A percentile compares a stretch with the other conserved stretches of the same genome.
Conservation (phyloP, 805 yeast genomes). For the Yarrowia bubula region DNA sequence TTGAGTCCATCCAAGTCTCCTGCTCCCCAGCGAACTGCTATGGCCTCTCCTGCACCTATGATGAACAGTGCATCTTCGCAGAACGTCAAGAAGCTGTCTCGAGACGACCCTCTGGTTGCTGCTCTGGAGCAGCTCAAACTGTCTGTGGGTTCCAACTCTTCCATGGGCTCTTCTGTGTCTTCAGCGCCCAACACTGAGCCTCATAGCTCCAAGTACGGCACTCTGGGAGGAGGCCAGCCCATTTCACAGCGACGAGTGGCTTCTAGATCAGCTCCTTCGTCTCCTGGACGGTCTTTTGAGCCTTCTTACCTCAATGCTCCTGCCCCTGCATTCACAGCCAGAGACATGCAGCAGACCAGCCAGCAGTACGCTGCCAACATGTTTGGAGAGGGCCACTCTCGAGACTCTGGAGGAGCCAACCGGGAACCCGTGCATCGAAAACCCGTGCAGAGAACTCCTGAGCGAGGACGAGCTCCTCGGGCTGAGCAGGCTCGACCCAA, state of each 20-base stretch:
- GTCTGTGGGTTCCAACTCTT: constrained; percentile 29
- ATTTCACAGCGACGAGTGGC: constrained; percentile 31
- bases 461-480: constrained; percentile 12
- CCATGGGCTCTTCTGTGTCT: background rate
- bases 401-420: constrained; percentile 12
- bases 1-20: constrained; percentile 30
- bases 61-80: constrained; percentile 12
- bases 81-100: constrained; percentile 30
- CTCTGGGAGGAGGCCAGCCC: constrained; percentile 24
- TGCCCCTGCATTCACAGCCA: constrained; percentile 39
- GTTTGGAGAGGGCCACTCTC: constrained; percentile 18
- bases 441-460: constrained; percentile 18
- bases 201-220: constrained; percentile 21
- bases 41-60: background rate
- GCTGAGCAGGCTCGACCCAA: constrained; percentile 16
- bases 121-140: constrained; percentile 48
- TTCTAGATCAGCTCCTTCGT: constrained; percentile 37
- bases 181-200: constrained; percentile 18
- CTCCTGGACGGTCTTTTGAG: constrained; percentile 30
- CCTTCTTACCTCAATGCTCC: constrained; percentile 35
- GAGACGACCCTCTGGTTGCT: constrained; percentile 53
- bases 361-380: constrained; percentile 31
- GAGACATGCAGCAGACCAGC: constrained; percentile 44
- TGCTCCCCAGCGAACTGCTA: constrained; percentile 4
- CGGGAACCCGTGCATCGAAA: constrained; percentile 19